Evolutionary conservation across 352 stramenopile species (phyloP), one percentile per base, ranked within the genome.

Genomic region (Blastocystis sp.): DNA sequence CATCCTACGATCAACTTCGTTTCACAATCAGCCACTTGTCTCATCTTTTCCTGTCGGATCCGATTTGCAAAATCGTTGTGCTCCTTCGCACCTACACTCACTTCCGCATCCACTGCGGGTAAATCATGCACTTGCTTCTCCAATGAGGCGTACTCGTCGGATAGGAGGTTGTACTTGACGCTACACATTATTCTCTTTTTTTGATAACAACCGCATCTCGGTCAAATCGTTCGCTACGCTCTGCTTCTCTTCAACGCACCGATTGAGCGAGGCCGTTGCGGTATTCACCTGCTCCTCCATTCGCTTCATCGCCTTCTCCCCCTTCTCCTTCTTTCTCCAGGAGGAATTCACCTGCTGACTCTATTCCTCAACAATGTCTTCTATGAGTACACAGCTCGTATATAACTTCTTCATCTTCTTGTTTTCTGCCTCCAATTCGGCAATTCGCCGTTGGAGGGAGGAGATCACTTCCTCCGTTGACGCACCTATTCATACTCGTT

Each of bases 391-490:
- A 56, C 65, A 76, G 43, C 23, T 53, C 23, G 38, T 76, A 38
- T 76, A 76, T 0, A 76, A 52, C 23, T 41, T n/a, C 38, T 76
- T 76, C 23, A 76, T 11, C 11, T 76, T 76, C 9, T 9, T 23
- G n/a, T 76, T 76, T 23, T 76, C 65, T 0, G n/a, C 11, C 21
- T 53, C 17, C n/a, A 76, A 38, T 38, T 76, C 65, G 7, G 7
- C 23, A 23, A 53, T 76, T 11, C 38, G 34, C 23, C 52, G 41
- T 76, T 76, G 7, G n/a, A 76, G 43, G 11, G 11, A 38, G 10
- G 60, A 14, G n/a, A 66, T 28, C 21, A 66, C 14, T 66, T 66
- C 14, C n/a, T 66, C 60, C 10, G 60, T n/a, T 34, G 28, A 34
- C 28, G 28, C 28, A 34, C 28, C 28, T 34, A 34, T 34, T 34